Conservation (phyloP, 192 early-diverging fungal genomes). For the Coemansia pectinata region DNA sequence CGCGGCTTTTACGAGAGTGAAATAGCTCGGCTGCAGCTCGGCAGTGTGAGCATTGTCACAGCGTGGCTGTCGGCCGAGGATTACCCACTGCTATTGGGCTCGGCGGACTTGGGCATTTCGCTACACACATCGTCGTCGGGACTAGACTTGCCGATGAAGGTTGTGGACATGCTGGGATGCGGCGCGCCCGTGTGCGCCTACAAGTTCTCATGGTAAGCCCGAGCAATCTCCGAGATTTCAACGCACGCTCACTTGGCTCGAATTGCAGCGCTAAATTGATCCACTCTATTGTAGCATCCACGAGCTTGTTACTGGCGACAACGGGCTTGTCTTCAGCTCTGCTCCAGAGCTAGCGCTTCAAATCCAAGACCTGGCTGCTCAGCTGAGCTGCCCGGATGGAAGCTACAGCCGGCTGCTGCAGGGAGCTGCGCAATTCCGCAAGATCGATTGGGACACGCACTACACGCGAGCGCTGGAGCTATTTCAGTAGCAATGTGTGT, state of each 20-base stretch:
- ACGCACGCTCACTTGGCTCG: neutral
- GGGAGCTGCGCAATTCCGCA: constrained; percentile 40
- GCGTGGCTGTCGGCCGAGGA: constrained; percentile 80
- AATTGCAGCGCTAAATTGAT: neutral
- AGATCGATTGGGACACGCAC: constrained; percentile 45
- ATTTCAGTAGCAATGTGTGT: neutral
- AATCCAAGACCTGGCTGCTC: constrained; percentile 51
- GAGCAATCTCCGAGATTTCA: neutral
- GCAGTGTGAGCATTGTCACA: constrained; percentile 67
- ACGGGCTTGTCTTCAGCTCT: constrained; percentile 68
- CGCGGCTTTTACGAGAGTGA: constrained; percentile 69
- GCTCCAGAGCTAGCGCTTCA: constrained; percentile 63
- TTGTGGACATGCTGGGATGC: constrained; percentile 98
- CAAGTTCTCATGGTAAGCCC: constrained; percentile 58
- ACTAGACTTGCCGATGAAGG: constrained; percentile 97
- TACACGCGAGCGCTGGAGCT: constrained; percentile 35
- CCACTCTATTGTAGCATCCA: constrained; percentile 50
- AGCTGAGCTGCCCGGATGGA: constrained; percentile 16
- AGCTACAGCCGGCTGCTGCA: constrained; percentile 30
- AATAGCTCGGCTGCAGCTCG: constrained; percentile 57
- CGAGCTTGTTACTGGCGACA: constrained; percentile 68
- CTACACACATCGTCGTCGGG: constrained; percentile 95
- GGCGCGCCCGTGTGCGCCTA: constrained; percentile 86
- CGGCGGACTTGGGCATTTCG: constrained; percentile 90
- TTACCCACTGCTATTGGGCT: constrained; percentile 87